Evolutionary conservation across 2,329 filamentous ascomycete species (phyloP), one percentile per base, ranked within the genome.

Genomic region (Aspergillus sp.): DNA sequence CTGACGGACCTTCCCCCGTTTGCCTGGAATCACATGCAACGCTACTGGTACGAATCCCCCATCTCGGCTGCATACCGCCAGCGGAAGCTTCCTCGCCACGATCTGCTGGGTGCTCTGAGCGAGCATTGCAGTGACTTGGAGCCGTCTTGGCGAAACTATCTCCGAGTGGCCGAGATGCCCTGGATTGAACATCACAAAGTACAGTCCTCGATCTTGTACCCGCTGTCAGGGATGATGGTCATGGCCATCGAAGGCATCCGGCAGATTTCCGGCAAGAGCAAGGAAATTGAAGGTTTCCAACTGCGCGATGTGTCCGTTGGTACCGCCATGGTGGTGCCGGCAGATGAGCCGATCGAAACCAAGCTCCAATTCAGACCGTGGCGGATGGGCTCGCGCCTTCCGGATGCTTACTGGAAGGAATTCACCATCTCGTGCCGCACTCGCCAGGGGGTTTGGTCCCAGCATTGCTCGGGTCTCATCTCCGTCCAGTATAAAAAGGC

Each of bases 101-200:
- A 70, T 17, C 53, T 71, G 30, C 55, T 71, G 2, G 69, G 69
- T 1, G 41, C 53, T 0, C 62, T 48, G 6, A 23, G 59, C 2
- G 10, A 53, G 0, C 63, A 60, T 32, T 63, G 56, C 45, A 62
- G 65, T 32, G 62, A 59, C 12, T 38, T 61, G 6, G 66, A 66
- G 43, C 66, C 72, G 1, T 63, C 58, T 43, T 84, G 81, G 81
- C 72, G 80, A 8, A 79, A 80, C 53, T 67, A 79, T 19, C 68
- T 82, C 8, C 73, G 73, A 0, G 59, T 79, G 7, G 39, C 41
- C 3, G 57, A 65, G 21, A 19, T 54, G 9, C 57, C 57, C 12
- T 84, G 82, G 82, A 60, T 83, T 2, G 65, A 68, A 1, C 77
- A 83, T 54, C 81, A 83, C 56, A 67, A 74, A n/a, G 17, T 64